Percentiles rank a stretch among this genome's conserved stretches.
These are phyloP conservation scores for Fusarium nodosum DNA, from an alignment of 2,329 filamentous ascomycete genomes.

Conservation along the genomic window DNA sequence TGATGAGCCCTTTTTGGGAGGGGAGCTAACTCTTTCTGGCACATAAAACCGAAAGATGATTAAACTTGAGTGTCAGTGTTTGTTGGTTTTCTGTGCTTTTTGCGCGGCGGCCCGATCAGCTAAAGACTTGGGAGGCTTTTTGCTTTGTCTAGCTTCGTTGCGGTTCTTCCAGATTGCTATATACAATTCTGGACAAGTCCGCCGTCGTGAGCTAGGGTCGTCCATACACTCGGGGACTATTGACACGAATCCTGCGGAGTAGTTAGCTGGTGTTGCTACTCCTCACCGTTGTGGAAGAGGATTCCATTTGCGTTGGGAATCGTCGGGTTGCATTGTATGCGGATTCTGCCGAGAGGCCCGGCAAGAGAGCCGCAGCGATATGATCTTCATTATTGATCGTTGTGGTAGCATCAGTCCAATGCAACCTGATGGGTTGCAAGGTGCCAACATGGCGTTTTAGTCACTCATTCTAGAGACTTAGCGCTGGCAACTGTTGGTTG, in stretches of 20 bases:
- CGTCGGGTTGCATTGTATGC: background rate
- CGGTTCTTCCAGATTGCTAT: background rate
- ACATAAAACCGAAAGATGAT: constrained; percentile 40
- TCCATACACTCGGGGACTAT: constrained; percentile 1
- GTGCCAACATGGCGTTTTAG: constrained; percentile 11
- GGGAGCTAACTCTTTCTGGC: constrained; percentile 42
- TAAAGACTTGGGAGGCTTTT: constrained; percentile 11
- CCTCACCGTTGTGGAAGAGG: background rate
- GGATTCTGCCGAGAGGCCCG: constrained; percentile 23
- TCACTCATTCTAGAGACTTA: constrained; percentile 5
- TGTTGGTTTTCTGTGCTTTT: constrained; percentile 10
- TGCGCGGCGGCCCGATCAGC: constrained; percentile 14
- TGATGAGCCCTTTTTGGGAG: constrained; percentile 19
- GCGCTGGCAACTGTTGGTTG: background rate
- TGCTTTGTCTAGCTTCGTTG: constrained; percentile 3
- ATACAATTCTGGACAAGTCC: background rate
- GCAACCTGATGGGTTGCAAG: constrained; percentile 7
- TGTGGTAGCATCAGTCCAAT: constrained; percentile 23
- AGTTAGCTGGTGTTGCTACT: background rate
- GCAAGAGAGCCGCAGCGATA: constrained; percentile 11
- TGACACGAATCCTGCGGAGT: constrained; percentile 8
- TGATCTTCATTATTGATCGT: constrained; percentile 31
- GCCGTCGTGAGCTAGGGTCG: background rate
- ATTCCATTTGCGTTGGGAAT: constrained; percentile 19
- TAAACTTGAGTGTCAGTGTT: constrained; percentile 23